phyloP scores from a whole-genome alignment of 805 yeast genomes.

The Lachancea dasiensis region DNA sequence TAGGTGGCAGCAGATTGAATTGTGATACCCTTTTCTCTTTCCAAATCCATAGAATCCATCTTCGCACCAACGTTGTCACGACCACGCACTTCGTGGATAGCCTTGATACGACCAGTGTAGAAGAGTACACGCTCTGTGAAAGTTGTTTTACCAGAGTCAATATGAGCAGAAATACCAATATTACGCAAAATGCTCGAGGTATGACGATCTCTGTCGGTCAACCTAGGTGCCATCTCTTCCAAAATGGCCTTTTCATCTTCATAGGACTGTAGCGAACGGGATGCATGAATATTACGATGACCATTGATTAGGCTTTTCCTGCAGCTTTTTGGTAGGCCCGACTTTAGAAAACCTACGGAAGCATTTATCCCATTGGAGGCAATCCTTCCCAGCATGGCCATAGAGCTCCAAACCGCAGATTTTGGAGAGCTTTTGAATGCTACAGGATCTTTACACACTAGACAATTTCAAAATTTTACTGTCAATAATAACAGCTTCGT shows the following conservation, averaged over 20 bases:
- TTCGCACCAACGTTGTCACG: constrained; percentile 97
- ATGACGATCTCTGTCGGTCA: constrained; percentile 47
- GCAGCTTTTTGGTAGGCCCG: neutral
- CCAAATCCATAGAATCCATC: constrained; percentile 99
- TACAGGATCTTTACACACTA: too few species aligned
- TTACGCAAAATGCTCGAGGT: constrained; percentile 67
- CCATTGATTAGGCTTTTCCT: neutral
- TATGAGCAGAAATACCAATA: constrained; percentile 97
- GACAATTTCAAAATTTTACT: too few species aligned
- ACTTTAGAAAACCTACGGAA: neutral
- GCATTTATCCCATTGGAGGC: neutral
- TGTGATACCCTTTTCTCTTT: constrained; percentile 97
- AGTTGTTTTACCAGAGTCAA: constrained; percentile 97
- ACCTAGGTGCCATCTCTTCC: constrained; percentile 45
- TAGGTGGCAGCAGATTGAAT: constrained; percentile 98
- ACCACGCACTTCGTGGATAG: constrained; percentile 95
- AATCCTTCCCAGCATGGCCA: constrained; percentile 1
- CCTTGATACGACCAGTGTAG: constrained; percentile 95
- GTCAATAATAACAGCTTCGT: too few species aligned
- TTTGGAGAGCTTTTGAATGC: neutral
- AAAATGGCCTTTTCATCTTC: constrained; percentile 69
- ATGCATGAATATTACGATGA: constrained; percentile 32
- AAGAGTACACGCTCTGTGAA: constrained; percentile 95
- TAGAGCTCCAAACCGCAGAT: neutral
- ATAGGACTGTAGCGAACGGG: constrained; percentile 38